phyloP scores from a whole-genome alignment of 2,329 filamentous ascomycete genomes.

The Penicillium occitanis region DNA sequence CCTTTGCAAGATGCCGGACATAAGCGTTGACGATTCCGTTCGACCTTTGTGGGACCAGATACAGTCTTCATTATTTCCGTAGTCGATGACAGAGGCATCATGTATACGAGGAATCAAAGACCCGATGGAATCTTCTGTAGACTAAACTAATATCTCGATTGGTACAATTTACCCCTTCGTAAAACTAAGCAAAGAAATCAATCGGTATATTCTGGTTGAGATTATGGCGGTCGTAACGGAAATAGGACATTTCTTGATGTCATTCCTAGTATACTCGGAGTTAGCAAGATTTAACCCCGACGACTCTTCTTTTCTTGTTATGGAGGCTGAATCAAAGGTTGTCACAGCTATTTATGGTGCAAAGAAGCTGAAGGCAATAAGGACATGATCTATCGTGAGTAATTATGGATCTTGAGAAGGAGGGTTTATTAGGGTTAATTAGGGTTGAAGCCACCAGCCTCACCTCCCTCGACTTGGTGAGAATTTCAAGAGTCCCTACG shows the following conservation, averaged over 20 bases:
- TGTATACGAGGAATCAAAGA: not conserved
- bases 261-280: not conserved
- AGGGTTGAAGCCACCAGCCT: not conserved
- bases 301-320: not conserved
- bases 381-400: not conserved
- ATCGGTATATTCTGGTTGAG: not conserved
- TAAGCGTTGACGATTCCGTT: not conserved
- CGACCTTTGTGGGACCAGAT: not conserved
- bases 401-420: not conserved
- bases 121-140: not conserved
- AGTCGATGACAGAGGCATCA: not conserved
- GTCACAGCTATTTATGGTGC: not conserved
- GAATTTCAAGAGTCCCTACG: not conserved
- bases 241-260: not conserved
- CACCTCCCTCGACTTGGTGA: not conserved
- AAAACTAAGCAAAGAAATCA: not conserved
- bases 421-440: not conserved
- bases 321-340: not conserved
- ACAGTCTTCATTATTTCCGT: not conserved
- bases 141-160: not conserved
- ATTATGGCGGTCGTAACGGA: not conserved
- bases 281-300: not conserved
- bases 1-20: not conserved
- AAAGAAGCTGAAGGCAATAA: not conserved
- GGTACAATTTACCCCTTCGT: not conserved